Conservation (phyloP, 371 early-diverging fungal species). For the Mortierella sp. region DNA sequence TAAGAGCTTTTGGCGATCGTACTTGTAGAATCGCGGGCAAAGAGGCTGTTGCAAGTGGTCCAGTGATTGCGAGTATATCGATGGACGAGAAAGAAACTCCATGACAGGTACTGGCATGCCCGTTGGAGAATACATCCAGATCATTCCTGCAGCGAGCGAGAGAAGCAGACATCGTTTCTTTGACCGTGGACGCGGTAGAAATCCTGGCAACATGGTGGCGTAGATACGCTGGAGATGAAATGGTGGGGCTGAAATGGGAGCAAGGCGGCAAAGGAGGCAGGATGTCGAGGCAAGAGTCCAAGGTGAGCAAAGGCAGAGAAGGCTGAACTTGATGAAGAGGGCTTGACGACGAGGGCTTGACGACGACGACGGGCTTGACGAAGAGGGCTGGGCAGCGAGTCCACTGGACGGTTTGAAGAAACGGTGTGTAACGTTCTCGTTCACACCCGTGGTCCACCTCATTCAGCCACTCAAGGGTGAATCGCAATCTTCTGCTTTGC, state of each 20-base stretch:
- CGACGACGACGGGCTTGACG: too few species aligned
- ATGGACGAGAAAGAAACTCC: conserved; percentile 14
- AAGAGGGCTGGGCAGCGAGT: too few species aligned
- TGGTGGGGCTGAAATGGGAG: too few species aligned
- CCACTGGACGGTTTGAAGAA: too few species aligned
- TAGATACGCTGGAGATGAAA: too few species aligned
- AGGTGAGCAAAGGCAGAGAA: too few species aligned
- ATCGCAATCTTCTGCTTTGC: too few species aligned
- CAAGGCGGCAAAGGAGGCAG: too few species aligned
- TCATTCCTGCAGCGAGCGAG: background rate
- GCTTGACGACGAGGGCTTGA: too few species aligned
- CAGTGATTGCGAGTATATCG: conserved; percentile 23
- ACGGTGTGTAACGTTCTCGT: background rate
- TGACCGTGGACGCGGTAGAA: conserved; percentile 30
- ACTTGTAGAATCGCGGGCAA: conserved; percentile 35
- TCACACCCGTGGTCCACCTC: background rate
- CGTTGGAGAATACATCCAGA: conserved; percentile 22
- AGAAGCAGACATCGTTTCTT: conserved; percentile 23
- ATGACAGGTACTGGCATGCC: background rate
- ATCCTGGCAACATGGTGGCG: conserved; percentile 7
- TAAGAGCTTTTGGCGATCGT: conserved; percentile 42
- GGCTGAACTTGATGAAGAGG: too few species aligned
- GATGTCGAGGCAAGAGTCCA: too few species aligned
- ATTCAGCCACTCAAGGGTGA: too few species aligned
- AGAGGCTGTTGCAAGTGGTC: conserved; percentile 35